A percentile compares a stretch with the other conserved stretches of the same genome.
Evolutionary conservation across 2,329 filamentous ascomycete species (phyloP).

Genomic region (Fusarium nematophilum): DNA sequence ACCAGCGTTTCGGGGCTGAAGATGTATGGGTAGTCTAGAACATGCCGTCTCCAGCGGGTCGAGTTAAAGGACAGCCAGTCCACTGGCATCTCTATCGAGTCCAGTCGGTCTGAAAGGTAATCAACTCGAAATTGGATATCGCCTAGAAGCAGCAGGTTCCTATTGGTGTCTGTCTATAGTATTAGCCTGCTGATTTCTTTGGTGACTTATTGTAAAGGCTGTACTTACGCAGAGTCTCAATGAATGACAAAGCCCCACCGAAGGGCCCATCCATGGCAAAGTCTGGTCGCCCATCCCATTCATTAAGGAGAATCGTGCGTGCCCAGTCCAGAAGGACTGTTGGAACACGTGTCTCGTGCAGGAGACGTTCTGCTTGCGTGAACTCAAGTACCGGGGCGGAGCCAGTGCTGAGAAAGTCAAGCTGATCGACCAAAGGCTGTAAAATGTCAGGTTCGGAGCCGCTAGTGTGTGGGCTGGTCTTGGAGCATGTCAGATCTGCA

Average conservation of each 20-base stretch:
- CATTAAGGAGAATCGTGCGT: constrained; percentile 77
- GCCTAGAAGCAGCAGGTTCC: constrained; percentile 71
- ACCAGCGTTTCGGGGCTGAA: constrained; percentile 80
- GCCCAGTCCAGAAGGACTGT: constrained; percentile 76
- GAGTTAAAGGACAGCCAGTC: constrained; percentile 74
- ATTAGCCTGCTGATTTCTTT: constrained; percentile 13
- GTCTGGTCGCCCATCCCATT: constrained; percentile 82
- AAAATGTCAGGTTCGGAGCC: constrained; percentile 56
- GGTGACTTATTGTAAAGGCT: background rate
- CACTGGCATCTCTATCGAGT: constrained; percentile 78
- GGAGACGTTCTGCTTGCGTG: constrained; percentile 60
- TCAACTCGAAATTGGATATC: constrained; percentile 79
- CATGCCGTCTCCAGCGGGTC: constrained; percentile 74
- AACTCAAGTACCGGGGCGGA: constrained; percentile 60
- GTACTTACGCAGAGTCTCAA: constrained; percentile 76
- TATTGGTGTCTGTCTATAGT: constrained; percentile 65
- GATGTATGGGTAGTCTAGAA: constrained; percentile 84
- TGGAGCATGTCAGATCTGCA: constrained; percentile 55
- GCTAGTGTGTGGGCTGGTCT: constrained; percentile 48
- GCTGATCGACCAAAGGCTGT: constrained; percentile 61
- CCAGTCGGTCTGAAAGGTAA: constrained; percentile 80
- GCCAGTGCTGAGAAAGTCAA: constrained; percentile 63
- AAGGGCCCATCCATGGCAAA: constrained; percentile 77
- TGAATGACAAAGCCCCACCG: constrained; percentile 80
- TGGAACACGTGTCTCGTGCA: constrained; percentile 68